Conservation (phyloP, 2,329 filamentous ascomycete genomes). For the Venturia nashicola region DNA sequence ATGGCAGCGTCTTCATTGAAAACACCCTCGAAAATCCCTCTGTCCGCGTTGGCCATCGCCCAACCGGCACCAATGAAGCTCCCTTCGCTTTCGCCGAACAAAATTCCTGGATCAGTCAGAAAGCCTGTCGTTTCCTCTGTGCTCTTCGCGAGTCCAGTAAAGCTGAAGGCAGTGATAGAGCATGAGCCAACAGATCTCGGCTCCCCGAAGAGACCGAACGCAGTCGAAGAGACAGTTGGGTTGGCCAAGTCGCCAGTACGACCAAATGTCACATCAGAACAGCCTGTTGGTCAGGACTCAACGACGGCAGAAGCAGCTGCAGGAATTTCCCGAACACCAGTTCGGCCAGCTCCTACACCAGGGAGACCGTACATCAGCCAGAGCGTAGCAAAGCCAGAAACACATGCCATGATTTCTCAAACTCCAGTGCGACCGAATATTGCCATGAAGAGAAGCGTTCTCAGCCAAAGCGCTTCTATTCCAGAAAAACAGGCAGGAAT, state of each 20-base stretch:
- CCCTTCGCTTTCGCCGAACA: not conserved
- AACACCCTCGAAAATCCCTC: constrained; percentile 3
- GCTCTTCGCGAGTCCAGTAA: not conserved
- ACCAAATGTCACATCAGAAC: not conserved
- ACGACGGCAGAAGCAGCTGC: not conserved
- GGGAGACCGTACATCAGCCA: not conserved
- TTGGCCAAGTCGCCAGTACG: not conserved
- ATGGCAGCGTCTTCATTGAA: not conserved
- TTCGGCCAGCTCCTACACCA: not conserved
- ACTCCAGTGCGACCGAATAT: not conserved
- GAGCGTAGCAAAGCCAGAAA: not conserved
- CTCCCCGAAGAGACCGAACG: constrained; percentile 3
- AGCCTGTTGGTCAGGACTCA: not conserved
- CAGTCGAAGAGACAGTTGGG: not conserved
- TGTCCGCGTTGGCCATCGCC: not conserved
- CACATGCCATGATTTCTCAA: not conserved
- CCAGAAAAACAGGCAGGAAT: not conserved
- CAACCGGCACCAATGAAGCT: not conserved
- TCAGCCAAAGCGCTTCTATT: not conserved
- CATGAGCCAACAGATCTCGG: not conserved
- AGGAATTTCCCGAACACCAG: not conserved
- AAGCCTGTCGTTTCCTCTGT: not conserved
- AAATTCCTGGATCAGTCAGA: not conserved
- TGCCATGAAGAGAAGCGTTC: not conserved
- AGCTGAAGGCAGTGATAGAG: not conserved